Conservation (phyloP, 108 stramenopile genomes). For the Asterionellopsis glacialis region DNA sequence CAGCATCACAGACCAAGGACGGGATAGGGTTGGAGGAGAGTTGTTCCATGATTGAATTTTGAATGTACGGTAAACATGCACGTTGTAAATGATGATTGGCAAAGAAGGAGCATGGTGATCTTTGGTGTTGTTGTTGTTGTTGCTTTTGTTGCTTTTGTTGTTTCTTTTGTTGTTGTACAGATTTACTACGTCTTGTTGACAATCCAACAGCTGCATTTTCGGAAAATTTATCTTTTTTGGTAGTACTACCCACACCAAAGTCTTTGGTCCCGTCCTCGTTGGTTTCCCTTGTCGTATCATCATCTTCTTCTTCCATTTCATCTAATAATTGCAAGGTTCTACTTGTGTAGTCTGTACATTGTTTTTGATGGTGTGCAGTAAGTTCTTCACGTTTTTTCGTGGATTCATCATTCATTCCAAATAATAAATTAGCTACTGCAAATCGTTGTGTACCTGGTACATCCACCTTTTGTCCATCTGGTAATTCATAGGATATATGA, state of each 20-base stretch:
- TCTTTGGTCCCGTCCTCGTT: too few relatives aligned
- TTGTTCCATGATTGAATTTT: slow-evolving; percentile 27
- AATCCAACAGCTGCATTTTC: slow-evolving; percentile 8
- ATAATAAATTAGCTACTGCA: slow-evolving; percentile 56
- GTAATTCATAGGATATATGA: slow-evolving; percentile 50
- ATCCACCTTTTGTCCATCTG: slow-evolving; percentile 72
- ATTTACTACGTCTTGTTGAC: not conserved
- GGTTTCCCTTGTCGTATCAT: too few relatives aligned
- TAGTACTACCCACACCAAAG: too few relatives aligned
- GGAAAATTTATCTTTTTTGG: slow-evolving; percentile 4
- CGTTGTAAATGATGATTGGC: slow-evolving; percentile 31
- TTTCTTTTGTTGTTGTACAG: not conserved
- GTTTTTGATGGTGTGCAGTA: slow-evolving; percentile 25
- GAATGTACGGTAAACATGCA: slow-evolving; percentile 44
- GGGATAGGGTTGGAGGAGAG: slow-evolving; percentile 67
- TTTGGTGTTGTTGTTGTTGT: slow-evolving; percentile 9
- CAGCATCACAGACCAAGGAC: slow-evolving; percentile 83
- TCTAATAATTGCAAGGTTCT: slow-evolving; percentile 1
- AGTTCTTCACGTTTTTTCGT: slow-evolving; percentile 29
- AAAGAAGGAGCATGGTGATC: slow-evolving; percentile 4
- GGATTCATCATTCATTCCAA: slow-evolving; percentile 37
- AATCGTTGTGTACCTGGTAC: slow-evolving; percentile 59
- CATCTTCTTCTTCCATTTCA: slow-evolving; percentile 8
- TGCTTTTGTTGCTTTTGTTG: not conserved
- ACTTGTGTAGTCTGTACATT: not conserved